Conservation (phyloP, 2,329 filamentous ascomycete genomes). For the Neopestalotiopsis clavispora region DNA sequence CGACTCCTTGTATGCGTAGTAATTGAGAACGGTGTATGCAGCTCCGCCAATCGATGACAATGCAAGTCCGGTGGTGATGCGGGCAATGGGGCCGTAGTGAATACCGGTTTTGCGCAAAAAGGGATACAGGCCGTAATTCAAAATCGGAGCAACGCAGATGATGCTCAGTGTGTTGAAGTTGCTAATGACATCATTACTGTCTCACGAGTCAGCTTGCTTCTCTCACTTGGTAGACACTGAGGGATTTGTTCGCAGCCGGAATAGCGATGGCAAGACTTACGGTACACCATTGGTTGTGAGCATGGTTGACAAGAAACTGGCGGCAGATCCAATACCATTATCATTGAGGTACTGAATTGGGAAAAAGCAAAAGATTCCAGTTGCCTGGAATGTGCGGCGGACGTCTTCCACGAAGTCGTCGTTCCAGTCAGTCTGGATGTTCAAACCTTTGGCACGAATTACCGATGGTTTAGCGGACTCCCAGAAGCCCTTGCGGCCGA, state of each 20-base stretch:
- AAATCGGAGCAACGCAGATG: slow-evolving; percentile 49
- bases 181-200: slow-evolving; percentile 48
- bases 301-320: slow-evolving; percentile 52
- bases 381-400: slow-evolving; percentile 61
- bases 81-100: slow-evolving; percentile 51
- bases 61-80: slow-evolving; percentile 55
- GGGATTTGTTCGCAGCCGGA: background rate
- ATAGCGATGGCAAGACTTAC: background rate
- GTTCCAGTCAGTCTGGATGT: slow-evolving; percentile 55
- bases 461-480: slow-evolving; percentile 62
- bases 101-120: slow-evolving; percentile 44
- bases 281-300: slow-evolving; percentile 54
- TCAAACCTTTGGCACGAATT: slow-evolving; percentile 48
- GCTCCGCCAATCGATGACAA: slow-evolving; percentile 52
- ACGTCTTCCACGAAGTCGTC: slow-evolving; percentile 72
- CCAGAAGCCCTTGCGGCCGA: slow-evolving; percentile 58
- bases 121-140: slow-evolving; percentile 54
- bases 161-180: slow-evolving; percentile 58
- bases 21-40: slow-evolving; percentile 47
- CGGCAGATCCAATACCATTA: slow-evolving; percentile 55
- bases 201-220: background rate
- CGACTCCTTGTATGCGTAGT: slow-evolving; percentile 46
- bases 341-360: slow-evolving; percentile 51
- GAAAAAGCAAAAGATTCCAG: slow-evolving; percentile 64
- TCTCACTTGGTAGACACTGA: no score